Evolutionary conservation across 495 filamentous ascomycete species (phyloP).

Genomic region (Penicillium simplicissimum): DNA sequence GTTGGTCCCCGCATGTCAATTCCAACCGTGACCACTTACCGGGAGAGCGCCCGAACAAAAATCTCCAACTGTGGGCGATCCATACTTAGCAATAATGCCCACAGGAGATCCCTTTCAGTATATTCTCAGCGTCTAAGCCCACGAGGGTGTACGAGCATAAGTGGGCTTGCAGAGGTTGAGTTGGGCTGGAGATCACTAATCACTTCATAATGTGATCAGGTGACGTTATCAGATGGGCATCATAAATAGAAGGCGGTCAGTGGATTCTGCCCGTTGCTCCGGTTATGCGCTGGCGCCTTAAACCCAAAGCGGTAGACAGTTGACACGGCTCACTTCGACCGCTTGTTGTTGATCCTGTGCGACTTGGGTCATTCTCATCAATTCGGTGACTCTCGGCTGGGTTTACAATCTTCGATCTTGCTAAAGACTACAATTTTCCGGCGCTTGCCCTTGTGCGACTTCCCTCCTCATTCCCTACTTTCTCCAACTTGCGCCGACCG

Average conservation of each 20-base stretch:
- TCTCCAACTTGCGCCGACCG: conserved; percentile 3
- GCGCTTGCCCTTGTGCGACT: conserved; percentile 13
- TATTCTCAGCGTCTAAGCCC: background rate
- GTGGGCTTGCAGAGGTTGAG: background rate
- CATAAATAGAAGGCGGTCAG: conserved; percentile 29
- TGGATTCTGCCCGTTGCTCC: conserved; percentile 35
- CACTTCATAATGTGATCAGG: conserved; percentile 9
- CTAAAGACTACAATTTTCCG: conserved; percentile 1
- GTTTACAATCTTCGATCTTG: conserved; percentile 16
- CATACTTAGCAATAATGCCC: background rate
- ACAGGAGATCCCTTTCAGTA: background rate
- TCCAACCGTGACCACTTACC: conserved; percentile 30
- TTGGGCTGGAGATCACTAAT: background rate
- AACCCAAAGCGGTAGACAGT: conserved; percentile 44
- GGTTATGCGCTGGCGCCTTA: conserved; percentile 45
- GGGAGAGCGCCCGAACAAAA: conserved; percentile 46
- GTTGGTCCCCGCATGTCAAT: conserved; percentile 4
- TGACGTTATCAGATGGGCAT: conserved; percentile 21
- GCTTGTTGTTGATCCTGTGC: conserved; percentile 29
- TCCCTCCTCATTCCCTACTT: conserved; percentile 12
- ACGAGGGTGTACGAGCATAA: background rate
- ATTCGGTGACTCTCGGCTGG: conserved; percentile 14
- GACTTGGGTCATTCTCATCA: conserved; percentile 18
- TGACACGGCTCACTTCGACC: conserved; percentile 32
- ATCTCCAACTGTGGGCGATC: conserved; percentile 30